Percentiles rank a stretch among this genome's conserved stretches.
Evolutionary conservation across 2,329 filamentous ascomycete genomes (phyloP).

Genomic region (Aspergillus pseudonomiae): DNA sequence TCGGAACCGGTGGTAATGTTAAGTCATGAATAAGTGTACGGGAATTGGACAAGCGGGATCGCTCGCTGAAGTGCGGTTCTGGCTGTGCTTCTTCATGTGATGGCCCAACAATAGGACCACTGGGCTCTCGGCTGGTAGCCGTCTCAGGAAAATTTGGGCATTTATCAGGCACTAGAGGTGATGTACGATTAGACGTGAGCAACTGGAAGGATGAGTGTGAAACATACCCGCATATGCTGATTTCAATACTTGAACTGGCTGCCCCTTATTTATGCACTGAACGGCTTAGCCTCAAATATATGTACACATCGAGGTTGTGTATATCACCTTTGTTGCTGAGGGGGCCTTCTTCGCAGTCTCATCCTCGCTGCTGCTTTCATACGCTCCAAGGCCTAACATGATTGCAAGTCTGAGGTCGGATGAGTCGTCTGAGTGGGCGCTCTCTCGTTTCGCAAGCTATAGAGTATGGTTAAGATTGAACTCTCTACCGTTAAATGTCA

Average conservation of each 20-base stretch:
- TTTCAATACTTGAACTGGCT: slow-evolving; percentile 5
- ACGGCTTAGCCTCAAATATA: slow-evolving; percentile 14
- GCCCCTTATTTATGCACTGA: slow-evolving; percentile 13
- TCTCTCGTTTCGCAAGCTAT: background rate
- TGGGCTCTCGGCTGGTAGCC: slow-evolving; percentile 19
- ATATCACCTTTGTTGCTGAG: slow-evolving; percentile 27
- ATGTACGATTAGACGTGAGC: background rate
- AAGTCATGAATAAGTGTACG: slow-evolving; percentile 58
- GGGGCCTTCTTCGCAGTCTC: slow-evolving; percentile 32
- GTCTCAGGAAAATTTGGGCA: slow-evolving; percentile 3
- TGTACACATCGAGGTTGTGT: background rate
- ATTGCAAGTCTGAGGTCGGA: slow-evolving; percentile 13
- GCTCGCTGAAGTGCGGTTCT: slow-evolving; percentile 10
- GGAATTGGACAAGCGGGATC: slow-evolving; percentile 51
- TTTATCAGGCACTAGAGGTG: slow-evolving; percentile 6
- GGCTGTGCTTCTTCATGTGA: slow-evolving; percentile 28
- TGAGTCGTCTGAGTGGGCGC: background rate
- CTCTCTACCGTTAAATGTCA: background rate
- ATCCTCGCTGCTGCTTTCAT: slow-evolving; percentile 51
- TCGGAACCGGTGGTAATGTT: slow-evolving; percentile 53
- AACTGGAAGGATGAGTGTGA: background rate
- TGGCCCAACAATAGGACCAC: slow-evolving; percentile 42
- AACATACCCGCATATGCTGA: slow-evolving; percentile 14
- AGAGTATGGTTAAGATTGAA: slow-evolving; percentile 4
- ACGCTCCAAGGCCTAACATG: slow-evolving; percentile 47